These are phyloP conservation scores for Brassica cretica DNA, from an alignment of 345 rosid genomes.

Conservation along the genomic window DNA sequence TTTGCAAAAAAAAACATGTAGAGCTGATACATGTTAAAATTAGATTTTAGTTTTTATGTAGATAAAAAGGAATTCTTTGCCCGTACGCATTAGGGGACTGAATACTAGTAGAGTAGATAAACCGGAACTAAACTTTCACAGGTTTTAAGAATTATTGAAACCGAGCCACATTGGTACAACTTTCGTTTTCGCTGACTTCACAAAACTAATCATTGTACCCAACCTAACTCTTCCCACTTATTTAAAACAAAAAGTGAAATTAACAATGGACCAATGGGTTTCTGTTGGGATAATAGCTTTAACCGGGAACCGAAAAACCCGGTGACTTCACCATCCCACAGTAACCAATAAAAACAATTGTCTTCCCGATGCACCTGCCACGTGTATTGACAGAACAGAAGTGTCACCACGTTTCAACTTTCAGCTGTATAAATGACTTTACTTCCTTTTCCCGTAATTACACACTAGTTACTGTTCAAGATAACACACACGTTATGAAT, in stretches of 20 bases:
- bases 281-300: slow-evolving; percentile 34
- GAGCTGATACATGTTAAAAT: not conserved
- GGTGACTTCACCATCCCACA: slow-evolving; percentile 41
- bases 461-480: slow-evolving; percentile 22
- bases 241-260: slow-evolving; percentile 16
- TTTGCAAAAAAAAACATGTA: too few relatives aligned
- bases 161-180: slow-evolving; percentile 46
- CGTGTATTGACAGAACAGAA: slow-evolving; percentile 30
- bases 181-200: slow-evolving; percentile 53
- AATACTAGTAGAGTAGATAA: not conserved
- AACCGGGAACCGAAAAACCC: slow-evolving; percentile 41
- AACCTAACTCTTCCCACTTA: slow-evolving; percentile 38
- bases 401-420: slow-evolving; percentile 52
- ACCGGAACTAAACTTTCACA: not conserved
- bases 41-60: too few relatives aligned
- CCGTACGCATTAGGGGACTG: too few relatives aligned
- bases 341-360: slow-evolving; percentile 39
- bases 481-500: slow-evolving; percentile 51
- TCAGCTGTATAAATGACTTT: slow-evolving; percentile 18
- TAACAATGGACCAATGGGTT: slow-evolving; percentile 31
- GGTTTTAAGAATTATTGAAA: slow-evolving; percentile 11
- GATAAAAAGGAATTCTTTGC: too few relatives aligned
- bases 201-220: slow-evolving; percentile 61
- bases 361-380: slow-evolving; percentile 40
- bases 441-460: slow-evolving; percentile 29